These are phyloP conservation scores for Pseudofabraea citricarpa DNA, from an alignment of 2,329 filamentous ascomycete species.

Conservation along the genomic window DNA sequence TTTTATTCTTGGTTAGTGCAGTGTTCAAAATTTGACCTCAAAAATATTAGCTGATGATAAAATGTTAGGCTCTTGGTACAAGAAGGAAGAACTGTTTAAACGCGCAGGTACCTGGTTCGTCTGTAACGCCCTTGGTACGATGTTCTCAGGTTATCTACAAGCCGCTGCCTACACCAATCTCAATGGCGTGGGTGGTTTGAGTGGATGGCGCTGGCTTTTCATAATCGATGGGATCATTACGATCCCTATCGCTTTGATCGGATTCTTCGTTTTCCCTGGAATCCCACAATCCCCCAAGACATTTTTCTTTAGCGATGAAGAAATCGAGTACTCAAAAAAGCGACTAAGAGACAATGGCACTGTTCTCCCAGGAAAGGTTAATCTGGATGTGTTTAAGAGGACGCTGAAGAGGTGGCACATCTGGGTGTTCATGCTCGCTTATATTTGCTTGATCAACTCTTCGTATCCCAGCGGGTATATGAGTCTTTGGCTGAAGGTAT, in stretches of 20 bases:
- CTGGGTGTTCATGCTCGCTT: constrained; percentile 2
- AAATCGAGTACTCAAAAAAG: constrained; percentile 1
- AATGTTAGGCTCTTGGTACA: constrained; percentile 21
- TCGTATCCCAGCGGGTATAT: constrained; percentile 1
- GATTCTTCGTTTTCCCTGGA: constrained; percentile 11
- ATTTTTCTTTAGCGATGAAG: neutral
- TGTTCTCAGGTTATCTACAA: constrained; percentile 32
- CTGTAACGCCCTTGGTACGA: constrained; percentile 28
- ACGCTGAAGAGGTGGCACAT: constrained; percentile 1
- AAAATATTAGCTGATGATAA: neutral
- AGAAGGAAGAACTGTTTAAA: constrained; percentile 35
- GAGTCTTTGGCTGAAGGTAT: constrained; percentile 2
- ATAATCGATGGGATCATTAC: constrained; percentile 39
- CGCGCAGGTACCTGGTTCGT: constrained; percentile 36
- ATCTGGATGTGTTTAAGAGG: constrained; percentile 1
- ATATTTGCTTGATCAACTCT: constrained; percentile 1
- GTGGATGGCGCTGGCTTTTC: constrained; percentile 45
- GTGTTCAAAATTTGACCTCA: neutral
- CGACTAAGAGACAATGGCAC: constrained; percentile 1
- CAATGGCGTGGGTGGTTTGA: constrained; percentile 10
- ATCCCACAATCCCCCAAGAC: neutral
- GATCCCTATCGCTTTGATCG: constrained; percentile 19
- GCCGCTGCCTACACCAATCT: constrained; percentile 29
- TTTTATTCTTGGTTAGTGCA: constrained; percentile 1
- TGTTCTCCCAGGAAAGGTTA: neutral